phyloP scores from a whole-genome alignment of 2,329 filamentous ascomycete genomes.

The Sporothrix dimorphospora region DNA sequence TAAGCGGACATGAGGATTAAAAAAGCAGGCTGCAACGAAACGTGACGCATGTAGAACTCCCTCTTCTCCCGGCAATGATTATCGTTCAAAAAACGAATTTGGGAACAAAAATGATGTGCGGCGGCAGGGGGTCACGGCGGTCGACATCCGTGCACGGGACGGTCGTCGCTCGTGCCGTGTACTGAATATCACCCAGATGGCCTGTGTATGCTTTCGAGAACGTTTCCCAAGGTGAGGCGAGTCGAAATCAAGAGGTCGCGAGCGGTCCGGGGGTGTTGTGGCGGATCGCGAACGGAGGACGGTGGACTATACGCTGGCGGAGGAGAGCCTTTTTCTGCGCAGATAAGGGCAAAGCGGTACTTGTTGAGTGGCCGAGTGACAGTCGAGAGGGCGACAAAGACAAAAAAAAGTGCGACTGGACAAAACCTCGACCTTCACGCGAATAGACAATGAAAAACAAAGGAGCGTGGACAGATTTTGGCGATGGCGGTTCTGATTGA shows the following conservation, averaged over 20 bases:
- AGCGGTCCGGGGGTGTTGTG: background rate
- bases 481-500: conserved; percentile 11
- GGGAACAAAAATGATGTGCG: background rate
- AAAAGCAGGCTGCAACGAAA: background rate
- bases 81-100: background rate
- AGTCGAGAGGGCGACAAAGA: background rate
- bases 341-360: background rate
- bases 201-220: background rate
- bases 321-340: background rate
- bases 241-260: background rate
- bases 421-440: background rate
- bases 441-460: background rate
- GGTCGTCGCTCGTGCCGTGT: background rate
- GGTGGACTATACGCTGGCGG: conserved; percentile 16
- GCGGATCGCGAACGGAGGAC: conserved; percentile 6
- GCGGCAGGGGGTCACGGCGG: background rate
- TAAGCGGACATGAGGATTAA: background rate
- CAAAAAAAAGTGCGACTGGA: background rate
- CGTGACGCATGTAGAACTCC: background rate
- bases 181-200: background rate
- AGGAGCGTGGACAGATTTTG: background rate
- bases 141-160: background rate
- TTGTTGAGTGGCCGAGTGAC: background rate
- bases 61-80: background rate
- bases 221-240: too few relatives aligned